Evolutionary conservation across 805 yeast genomes (phyloP).

Genomic region (Allodekkera sacchari): DNA sequence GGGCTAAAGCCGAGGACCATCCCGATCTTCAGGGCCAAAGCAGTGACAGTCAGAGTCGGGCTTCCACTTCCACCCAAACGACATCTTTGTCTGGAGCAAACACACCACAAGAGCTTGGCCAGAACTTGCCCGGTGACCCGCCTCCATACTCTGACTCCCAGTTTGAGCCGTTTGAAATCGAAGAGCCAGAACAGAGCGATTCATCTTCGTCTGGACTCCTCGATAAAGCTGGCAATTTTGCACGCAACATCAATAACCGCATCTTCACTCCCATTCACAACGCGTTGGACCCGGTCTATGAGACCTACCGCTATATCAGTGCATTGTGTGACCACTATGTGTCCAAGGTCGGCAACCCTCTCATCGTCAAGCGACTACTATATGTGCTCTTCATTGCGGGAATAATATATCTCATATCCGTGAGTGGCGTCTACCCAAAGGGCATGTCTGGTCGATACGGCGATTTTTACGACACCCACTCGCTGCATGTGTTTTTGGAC

Average conservation of each 20-base stretch:
- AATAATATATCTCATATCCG: constrained; percentile 47
- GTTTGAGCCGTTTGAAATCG: constrained; percentile 37
- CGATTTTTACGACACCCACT: constrained; percentile 53
- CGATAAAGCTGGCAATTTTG: constrained; percentile 32
- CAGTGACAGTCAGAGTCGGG: no score
- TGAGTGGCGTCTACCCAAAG: constrained; percentile 46
- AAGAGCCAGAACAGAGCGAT: constrained; percentile 22
- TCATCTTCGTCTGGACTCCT: constrained; percentile 10
- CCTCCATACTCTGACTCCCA: constrained; percentile 20
- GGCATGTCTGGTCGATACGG: constrained; percentile 35
- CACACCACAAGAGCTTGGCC: no score
- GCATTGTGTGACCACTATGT: constrained; percentile 48
- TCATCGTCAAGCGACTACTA: constrained; percentile 68
- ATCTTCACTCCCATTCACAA: constrained; percentile 35
- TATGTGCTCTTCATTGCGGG: constrained; percentile 61
- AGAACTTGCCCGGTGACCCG: constrained; percentile 6
- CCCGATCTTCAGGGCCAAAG: no score
- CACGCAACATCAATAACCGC: constrained; percentile 25
- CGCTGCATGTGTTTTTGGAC: constrained; percentile 40
- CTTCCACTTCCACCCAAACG: no score
- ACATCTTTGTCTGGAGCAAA: no score
- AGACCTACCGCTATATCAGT: constrained; percentile 32
- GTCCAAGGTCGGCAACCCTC: constrained; percentile 72
- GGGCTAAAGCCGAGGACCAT: no score
- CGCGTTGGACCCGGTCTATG: constrained; percentile 45